These are phyloP conservation scores for Peltaster fructicola DNA, from an alignment of 2,329 filamentous ascomycete genomes.

Conservation along the genomic window DNA sequence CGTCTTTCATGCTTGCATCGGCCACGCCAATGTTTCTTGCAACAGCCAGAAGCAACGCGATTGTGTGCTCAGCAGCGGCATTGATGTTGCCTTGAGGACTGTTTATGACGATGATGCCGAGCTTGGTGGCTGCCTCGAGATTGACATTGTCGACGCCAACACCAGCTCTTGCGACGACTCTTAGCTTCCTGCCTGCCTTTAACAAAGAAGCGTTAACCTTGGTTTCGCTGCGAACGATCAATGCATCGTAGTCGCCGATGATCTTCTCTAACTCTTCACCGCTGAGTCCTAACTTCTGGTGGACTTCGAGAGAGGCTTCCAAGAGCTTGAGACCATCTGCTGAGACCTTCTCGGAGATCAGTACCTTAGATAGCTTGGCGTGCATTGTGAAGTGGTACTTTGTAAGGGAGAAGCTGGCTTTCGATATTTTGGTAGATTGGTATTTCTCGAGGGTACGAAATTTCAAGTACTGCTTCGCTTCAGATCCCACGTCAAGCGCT, in stretches of 20 bases:
- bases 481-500: too few relatives aligned
- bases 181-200: slow-evolving; percentile 46
- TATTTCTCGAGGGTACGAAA: too few relatives aligned
- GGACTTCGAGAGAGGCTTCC: slow-evolving; percentile 47
- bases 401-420: too few relatives aligned
- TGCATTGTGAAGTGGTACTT: too few relatives aligned
- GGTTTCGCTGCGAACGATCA: slow-evolving; percentile 68
- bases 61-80: slow-evolving; percentile 37
- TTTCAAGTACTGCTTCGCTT: too few relatives aligned
- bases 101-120: slow-evolving; percentile 67
- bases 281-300: slow-evolving; percentile 45
- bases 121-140: slow-evolving; percentile 50
- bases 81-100: slow-evolving; percentile 64
- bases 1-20: slow-evolving; percentile 49
- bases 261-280: slow-evolving; percentile 45
- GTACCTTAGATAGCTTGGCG: slow-evolving; percentile 41
- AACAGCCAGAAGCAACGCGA: slow-evolving; percentile 49
- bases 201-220: slow-evolving; percentile 57
- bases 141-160: slow-evolving; percentile 75
- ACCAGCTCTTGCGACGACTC: slow-evolving; percentile 63
- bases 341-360: slow-evolving; percentile 67
- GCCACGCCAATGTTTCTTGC: slow-evolving; percentile 58
- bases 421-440: too few relatives aligned
- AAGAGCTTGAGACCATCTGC: slow-evolving; percentile 59
- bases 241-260: slow-evolving; percentile 55